Conservation (phyloP, 2,329 filamentous ascomycete species). For the Arachnomyces sp. region DNA sequence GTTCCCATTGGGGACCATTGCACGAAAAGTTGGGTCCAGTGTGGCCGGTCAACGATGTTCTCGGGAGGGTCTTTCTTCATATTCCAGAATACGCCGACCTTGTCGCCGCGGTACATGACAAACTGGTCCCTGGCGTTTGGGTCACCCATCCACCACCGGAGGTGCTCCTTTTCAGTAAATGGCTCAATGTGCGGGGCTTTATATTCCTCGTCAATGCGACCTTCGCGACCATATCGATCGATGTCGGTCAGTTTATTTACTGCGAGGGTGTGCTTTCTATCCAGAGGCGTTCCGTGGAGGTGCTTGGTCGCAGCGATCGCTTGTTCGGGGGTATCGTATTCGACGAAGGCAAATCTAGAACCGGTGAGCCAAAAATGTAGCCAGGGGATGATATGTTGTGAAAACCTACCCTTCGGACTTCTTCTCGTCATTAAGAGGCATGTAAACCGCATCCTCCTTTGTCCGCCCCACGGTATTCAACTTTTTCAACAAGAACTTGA, state of each 20-base stretch:
- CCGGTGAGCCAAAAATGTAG: slow-evolving; percentile 4
- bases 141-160: slow-evolving; percentile 89
- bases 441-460: slow-evolving; percentile 79
- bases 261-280: slow-evolving; percentile 91
- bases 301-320: slow-evolving; percentile 82
- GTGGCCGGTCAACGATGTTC: slow-evolving; percentile 78
- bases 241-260: slow-evolving; percentile 99
- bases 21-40: slow-evolving; percentile 97
- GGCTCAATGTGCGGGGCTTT: slow-evolving; percentile 70
- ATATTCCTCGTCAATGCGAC: slow-evolving; percentile 87
- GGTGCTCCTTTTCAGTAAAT: slow-evolving; percentile 87
- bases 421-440: slow-evolving; percentile 84
- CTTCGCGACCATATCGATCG: slow-evolving; percentile 90
- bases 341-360: slow-evolving; percentile 85
- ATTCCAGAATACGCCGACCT: slow-evolving; percentile 96
- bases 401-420: slow-evolving; percentile 71
- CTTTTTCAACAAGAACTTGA: slow-evolving; percentile 95
- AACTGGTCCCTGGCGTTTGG: slow-evolving; percentile 89
- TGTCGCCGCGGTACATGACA: slow-evolving; percentile 85
- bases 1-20: slow-evolving; percentile 97
- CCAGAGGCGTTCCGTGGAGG: slow-evolving; percentile 77
- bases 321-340: slow-evolving; percentile 86
- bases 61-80: slow-evolving; percentile 90
- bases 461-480: slow-evolving; percentile 78
- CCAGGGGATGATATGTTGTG: slow-evolving; percentile 4